Conservation (phyloP, 805 yeast genomes). For the Metschnikowia orientalis region DNA sequence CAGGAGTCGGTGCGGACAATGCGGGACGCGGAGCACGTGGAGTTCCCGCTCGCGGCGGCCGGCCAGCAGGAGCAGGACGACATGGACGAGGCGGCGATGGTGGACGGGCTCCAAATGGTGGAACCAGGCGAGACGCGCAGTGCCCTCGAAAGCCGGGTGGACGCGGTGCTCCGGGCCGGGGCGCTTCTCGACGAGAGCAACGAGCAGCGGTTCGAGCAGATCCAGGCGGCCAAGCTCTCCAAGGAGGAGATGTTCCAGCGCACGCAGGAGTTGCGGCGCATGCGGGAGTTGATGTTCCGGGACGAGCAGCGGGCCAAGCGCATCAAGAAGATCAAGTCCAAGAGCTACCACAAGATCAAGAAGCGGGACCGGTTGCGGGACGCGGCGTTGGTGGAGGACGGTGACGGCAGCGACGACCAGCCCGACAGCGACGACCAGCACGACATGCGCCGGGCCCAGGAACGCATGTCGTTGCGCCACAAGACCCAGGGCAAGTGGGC, state of each 20-base stretch:
- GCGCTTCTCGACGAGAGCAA: constrained; percentile 66
- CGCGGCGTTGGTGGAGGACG: constrained; percentile 61
- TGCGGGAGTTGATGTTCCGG: constrained; percentile 95
- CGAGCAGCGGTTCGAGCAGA: constrained; percentile 81
- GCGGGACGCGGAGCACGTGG: constrained; percentile 78
- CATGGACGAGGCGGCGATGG: constrained; percentile 31
- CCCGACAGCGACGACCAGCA: constrained; percentile 73
- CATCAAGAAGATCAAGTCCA: constrained; percentile 91
- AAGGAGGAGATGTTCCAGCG: constrained; percentile 72
- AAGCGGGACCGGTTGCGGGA: constrained; percentile 77
- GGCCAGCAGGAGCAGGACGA: constrained; percentile 22
- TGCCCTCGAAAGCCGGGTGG: constrained; percentile 65
- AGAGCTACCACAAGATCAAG: constrained; percentile 77
- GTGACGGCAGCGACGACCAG: constrained; percentile 44
- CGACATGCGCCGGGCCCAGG: constrained; percentile 76
- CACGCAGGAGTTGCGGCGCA: constrained; percentile 76
- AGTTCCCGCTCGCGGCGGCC: constrained; percentile 60
- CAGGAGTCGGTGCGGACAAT: constrained; percentile 73
- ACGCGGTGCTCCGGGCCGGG: constrained; percentile 57
- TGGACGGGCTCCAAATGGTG: constrained; percentile 9
- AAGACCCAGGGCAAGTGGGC: constrained; percentile 91
- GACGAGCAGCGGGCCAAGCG: constrained; percentile 90
- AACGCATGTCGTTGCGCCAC: constrained; percentile 89
- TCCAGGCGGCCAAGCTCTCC: constrained; percentile 75
- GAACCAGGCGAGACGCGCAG: constrained; percentile 34